A percentile compares a stretch with the other conserved stretches of the same genome.
Evolutionary conservation across 2,329 filamentous ascomycete genomes (phyloP).

Genomic region (Teratosphaeria pseudoeucalypti): DNA sequence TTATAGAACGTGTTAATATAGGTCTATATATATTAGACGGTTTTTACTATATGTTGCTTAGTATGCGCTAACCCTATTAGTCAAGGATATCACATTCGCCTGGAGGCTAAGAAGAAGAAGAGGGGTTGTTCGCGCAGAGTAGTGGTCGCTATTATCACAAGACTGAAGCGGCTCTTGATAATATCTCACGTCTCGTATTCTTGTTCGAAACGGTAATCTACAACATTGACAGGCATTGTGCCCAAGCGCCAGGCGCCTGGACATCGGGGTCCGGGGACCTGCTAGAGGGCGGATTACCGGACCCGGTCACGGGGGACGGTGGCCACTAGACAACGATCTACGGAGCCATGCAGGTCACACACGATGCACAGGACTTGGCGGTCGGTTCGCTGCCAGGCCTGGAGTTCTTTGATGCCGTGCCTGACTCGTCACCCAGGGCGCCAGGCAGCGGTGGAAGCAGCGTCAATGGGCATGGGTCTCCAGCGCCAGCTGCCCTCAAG

Average conservation of each 20-base stretch:
- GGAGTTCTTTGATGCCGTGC: not conserved
- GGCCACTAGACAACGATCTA: not conserved
- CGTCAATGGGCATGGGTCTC: not conserved
- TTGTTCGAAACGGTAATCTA: no score
- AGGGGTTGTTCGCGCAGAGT: no score
- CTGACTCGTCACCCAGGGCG: not conserved
- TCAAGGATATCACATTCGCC: no score
- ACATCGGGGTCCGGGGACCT: not conserved
- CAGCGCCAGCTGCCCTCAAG: not conserved
- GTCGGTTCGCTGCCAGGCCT: not conserved
- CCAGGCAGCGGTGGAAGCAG: not conserved
- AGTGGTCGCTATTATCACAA: no score
- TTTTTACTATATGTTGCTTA: no score
- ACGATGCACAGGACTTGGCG: not conserved
- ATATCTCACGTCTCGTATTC: no score
- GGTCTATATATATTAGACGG: no score
- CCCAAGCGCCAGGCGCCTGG: not conserved
- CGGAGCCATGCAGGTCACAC: constrained; percentile 4
- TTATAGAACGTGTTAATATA: no score
- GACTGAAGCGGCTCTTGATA: no score
- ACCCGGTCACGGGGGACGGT: not conserved
- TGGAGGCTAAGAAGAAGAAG: no score
- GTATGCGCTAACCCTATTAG: no score
- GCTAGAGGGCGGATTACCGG: not conserved
- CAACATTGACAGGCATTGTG: not conserved